phyloP scores from a whole-genome alignment of 139 green algal species.

The Tetradesmus obliquus region DNA sequence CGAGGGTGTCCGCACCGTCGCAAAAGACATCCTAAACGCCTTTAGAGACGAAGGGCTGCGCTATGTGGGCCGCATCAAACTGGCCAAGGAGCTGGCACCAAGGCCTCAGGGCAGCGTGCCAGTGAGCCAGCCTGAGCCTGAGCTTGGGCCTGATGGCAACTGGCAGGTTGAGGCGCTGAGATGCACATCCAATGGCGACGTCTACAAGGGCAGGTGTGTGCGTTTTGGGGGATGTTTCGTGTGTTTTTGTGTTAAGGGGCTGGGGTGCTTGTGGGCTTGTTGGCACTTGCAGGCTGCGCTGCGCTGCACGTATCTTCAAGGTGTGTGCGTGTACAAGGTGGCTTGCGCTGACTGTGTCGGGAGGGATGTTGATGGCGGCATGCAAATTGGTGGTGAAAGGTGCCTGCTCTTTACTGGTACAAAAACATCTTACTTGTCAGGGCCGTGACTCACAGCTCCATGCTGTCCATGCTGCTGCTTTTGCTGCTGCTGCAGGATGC shows the following conservation, averaged over 20 bases:
- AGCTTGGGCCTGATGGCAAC: slow-evolving; percentile 22
- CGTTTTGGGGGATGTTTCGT: too few species aligned
- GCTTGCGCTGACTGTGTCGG: too few species aligned
- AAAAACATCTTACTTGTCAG: background rate
- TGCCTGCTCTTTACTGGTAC: background rate
- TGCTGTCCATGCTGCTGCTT: background rate
- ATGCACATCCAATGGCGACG: slow-evolving; percentile 39
- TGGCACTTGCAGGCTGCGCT: too few species aligned
- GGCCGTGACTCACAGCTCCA: too few species aligned
- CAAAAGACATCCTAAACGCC: slow-evolving; percentile 23
- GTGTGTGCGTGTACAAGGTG: too few species aligned
- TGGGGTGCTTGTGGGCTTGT: too few species aligned
- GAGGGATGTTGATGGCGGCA: too few species aligned
- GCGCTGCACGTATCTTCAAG: too few species aligned
- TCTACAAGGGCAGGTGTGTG: slow-evolving; percentile 47
- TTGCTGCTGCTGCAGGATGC: slow-evolving; percentile 14
- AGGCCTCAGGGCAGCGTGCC: background rate
- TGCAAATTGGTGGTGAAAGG: background rate
- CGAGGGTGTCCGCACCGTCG: background rate
- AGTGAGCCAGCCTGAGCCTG: background rate
- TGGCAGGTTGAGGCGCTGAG: slow-evolving; percentile 39
- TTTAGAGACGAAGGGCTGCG: slow-evolving; percentile 38
- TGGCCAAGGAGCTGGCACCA: slow-evolving; percentile 23
- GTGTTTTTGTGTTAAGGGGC: too few species aligned
- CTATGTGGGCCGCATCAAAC: slow-evolving; percentile 46